phyloP scores from a whole-genome alignment of 495 filamentous ascomycete species.

The Talaromyces thailandensis region DNA sequence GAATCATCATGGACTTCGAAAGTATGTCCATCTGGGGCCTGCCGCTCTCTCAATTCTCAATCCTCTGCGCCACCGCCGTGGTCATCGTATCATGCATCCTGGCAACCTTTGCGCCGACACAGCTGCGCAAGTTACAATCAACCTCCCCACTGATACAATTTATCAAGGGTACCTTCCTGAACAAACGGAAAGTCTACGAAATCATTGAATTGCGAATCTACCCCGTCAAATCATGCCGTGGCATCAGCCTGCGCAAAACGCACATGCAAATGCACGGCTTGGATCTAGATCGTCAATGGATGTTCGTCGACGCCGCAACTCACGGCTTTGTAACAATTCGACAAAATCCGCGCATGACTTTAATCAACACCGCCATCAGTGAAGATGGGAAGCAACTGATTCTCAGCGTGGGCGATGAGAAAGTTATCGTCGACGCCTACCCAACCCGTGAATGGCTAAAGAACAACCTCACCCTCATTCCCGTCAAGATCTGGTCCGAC shows the following conservation, averaged over 20 bases:
- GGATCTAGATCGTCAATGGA: constrained; percentile 63
- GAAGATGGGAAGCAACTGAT: constrained; percentile 15
- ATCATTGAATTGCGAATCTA: constrained; percentile 60
- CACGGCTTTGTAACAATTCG: constrained; percentile 35
- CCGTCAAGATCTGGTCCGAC: constrained; percentile 32
- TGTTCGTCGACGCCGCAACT: constrained; percentile 30
- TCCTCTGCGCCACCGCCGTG: neutral
- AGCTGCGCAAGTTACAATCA: neutral
- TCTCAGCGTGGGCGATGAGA: constrained; percentile 16
- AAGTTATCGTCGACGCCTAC: constrained; percentile 13
- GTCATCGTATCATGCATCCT: neutral
- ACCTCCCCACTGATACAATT: neutral
- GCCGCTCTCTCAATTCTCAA: neutral
- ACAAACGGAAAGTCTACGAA: constrained; percentile 12
- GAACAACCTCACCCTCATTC: constrained; percentile 19
- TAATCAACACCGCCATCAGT: constrained; percentile 27
- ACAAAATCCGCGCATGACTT: constrained; percentile 33
- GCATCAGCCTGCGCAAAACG: constrained; percentile 58
- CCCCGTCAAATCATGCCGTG: constrained; percentile 83
- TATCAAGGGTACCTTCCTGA: neutral
- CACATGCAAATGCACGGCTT: constrained; percentile 64
- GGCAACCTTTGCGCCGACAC: neutral
- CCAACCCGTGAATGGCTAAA: constrained; percentile 24
- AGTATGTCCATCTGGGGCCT: neutral
- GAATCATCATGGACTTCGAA: neutral